Evolutionary conservation across 495 filamentous ascomycete species (phyloP).

Genomic region (Trichoderma erinaceum): DNA sequence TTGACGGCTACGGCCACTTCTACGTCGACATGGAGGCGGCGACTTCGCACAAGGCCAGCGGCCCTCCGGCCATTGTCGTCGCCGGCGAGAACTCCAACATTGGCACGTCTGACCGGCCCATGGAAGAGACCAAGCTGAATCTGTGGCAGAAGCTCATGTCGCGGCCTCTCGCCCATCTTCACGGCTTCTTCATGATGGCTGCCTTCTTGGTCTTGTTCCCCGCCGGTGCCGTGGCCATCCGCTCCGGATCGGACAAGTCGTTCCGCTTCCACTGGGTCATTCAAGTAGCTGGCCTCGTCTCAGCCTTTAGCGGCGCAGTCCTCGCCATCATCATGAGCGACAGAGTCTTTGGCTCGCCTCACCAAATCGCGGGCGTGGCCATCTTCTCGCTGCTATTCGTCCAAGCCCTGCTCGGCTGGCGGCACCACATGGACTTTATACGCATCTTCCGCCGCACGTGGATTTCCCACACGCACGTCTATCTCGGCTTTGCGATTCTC

Average conservation of each 20-base stretch:
- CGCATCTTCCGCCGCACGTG: slow-evolving; percentile 23
- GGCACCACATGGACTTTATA: slow-evolving; percentile 28
- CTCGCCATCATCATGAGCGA: slow-evolving; percentile 23
- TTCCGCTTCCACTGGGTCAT: slow-evolving; percentile 28
- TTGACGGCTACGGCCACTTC: slow-evolving; percentile 23
- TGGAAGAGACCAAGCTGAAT: neutral
- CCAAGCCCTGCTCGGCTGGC: slow-evolving; percentile 28
- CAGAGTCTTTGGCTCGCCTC: slow-evolving; percentile 18
- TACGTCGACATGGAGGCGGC: slow-evolving; percentile 22
- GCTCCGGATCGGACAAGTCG: slow-evolving; percentile 16
- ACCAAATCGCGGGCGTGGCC: slow-evolving; percentile 17
- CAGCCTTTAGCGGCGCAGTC: slow-evolving; percentile 20
- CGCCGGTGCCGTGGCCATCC: slow-evolving; percentile 21
- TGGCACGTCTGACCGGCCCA: neutral
- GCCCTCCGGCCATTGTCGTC: slow-evolving; percentile 12
- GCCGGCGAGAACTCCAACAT: neutral
- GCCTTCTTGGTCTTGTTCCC: slow-evolving; percentile 24
- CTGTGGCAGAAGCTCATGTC: slow-evolving; percentile 15
- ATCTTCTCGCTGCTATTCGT: slow-evolving; percentile 17
- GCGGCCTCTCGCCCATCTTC: slow-evolving; percentile 18
- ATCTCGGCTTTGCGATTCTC: slow-evolving; percentile 23
- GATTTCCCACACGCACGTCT: slow-evolving; percentile 26
- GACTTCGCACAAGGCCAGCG: slow-evolving; percentile 16
- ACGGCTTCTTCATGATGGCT: slow-evolving; percentile 23
- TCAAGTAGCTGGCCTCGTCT: slow-evolving; percentile 19